Percentiles rank a stretch among this genome's conserved stretches.
phyloP scores from a whole-genome alignment of 2,329 filamentous ascomycete species.

The Cadophora gregata region DNA sequence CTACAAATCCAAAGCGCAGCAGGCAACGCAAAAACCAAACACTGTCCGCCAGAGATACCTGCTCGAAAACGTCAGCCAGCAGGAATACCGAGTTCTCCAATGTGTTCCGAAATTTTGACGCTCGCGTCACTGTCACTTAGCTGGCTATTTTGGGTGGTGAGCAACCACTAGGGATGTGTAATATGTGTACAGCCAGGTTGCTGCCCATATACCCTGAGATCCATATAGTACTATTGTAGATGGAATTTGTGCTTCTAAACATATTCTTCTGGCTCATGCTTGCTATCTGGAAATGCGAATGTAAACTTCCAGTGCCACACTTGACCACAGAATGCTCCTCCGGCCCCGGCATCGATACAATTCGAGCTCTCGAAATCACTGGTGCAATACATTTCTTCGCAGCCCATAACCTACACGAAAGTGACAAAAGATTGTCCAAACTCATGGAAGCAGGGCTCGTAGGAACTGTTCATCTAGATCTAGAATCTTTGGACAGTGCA shows the following conservation, averaged over 20 bases:
- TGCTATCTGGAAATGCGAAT: background rate
- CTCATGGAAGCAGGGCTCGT: constrained; percentile 47
- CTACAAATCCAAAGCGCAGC: constrained; percentile 5
- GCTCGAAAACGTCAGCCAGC: background rate
- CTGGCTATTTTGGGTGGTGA: background rate
- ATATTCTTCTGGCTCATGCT: background rate
- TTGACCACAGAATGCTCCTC: constrained; percentile 17
- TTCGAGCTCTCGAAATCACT: constrained; percentile 13
- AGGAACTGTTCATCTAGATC: constrained; percentile 45
- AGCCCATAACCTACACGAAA: constrained; percentile 8
- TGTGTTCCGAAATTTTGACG: background rate
- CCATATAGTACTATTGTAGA: background rate
- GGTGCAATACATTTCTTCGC: constrained; percentile 21
- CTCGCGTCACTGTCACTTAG: background rate
- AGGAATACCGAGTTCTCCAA: background rate
- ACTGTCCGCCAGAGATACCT: background rate
- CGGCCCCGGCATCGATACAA: constrained; percentile 23
- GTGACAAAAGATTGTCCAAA: constrained; percentile 37
- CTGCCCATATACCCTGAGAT: background rate
- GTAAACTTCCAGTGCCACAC: background rate
- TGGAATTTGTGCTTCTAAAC: background rate
- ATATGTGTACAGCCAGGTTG: background rate
- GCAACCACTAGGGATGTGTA: background rate
- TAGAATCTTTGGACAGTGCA: constrained; percentile 31
- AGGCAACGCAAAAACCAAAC: background rate